A percentile compares a stretch with the other conserved stretches of the same genome.
phyloP scores from a whole-genome alignment of 441 rosid species.

The Corymbia calophylla region DNA sequence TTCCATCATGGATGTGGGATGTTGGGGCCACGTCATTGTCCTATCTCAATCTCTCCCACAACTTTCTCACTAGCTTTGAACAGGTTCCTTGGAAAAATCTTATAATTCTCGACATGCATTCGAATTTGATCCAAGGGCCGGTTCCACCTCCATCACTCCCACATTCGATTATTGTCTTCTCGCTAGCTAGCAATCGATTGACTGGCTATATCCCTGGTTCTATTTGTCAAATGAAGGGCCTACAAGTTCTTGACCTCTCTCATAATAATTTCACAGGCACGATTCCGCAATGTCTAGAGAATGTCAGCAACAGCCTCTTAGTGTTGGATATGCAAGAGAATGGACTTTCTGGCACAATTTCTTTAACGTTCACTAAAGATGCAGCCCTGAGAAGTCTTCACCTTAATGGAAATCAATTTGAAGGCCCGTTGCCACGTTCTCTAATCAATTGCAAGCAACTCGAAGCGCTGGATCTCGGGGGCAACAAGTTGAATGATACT shows the following conservation, averaged over 20 bases:
- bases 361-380: background rate
- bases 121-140: background rate
- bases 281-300: background rate
- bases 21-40: background rate
- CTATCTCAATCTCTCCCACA: too few species aligned
- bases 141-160: too few species aligned
- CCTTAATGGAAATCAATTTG: background rate
- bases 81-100: background rate
- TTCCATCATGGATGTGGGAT: background rate
- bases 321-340: background rate
- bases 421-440: background rate
- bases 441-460: too few species aligned
- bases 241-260: background rate
- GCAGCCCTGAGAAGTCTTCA: background rate
- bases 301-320: background rate
- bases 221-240: too few species aligned
- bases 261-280: background rate
- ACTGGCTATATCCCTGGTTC: background rate
- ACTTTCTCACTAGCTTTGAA: too few species aligned
- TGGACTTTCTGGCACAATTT: background rate
- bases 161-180: too few species aligned
- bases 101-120: too few species aligned
- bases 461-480: too few species aligned
- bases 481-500: too few species aligned
- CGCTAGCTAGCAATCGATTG: too few species aligned